A percentile compares a stretch with the other conserved stretches of the same genome.
Conservation (phyloP, 2,329 filamentous ascomycete species). For the Ramichloridium luteum region DNA sequence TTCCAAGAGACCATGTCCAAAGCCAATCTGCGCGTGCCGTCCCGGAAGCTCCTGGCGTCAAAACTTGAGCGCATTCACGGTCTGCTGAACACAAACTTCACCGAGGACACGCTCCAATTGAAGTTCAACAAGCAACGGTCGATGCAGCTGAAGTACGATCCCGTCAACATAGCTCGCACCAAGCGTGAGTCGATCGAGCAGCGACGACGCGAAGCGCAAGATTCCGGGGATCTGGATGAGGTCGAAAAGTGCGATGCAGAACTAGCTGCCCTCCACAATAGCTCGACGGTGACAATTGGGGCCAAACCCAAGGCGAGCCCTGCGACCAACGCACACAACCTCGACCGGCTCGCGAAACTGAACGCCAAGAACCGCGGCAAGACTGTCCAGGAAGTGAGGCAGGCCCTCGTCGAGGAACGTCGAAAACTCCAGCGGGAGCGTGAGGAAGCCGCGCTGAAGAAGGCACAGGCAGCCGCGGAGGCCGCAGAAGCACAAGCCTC, state of each 20-base stretch:
- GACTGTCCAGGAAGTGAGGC: constrained; percentile 82
- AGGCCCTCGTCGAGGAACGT: constrained; percentile 71
- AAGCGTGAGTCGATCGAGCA: constrained; percentile 57
- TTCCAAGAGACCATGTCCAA: constrained; percentile 64
- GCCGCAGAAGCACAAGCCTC: constrained; percentile 13
- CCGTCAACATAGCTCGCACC: constrained; percentile 47
- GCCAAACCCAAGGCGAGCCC: constrained; percentile 34
- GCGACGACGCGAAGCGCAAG: constrained; percentile 54
- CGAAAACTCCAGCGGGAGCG: constrained; percentile 27
- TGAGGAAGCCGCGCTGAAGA: constrained; percentile 45
- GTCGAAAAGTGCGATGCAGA: constrained; percentile 38
- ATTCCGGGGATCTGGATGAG: constrained; percentile 49
- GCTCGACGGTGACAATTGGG: constrained; percentile 49
- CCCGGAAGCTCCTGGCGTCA: constrained; percentile 51
- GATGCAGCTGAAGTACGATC: constrained; percentile 43
- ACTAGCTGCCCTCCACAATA: constrained; percentile 47
- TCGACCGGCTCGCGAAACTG: constrained; percentile 69
- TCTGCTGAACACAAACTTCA: constrained; percentile 70
- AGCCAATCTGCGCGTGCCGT: constrained; percentile 62
- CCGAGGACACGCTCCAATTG: constrained; percentile 65
- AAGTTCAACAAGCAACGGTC: constrained; percentile 62
- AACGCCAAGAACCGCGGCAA: constrained; percentile 74
- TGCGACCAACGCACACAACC: constrained; percentile 45
- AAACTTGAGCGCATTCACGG: constrained; percentile 74
- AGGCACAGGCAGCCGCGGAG: constrained; percentile 30